Base-by-base conservation (phyloP, 352 stramenopile species). In the Phytophthora europaea region DNA sequence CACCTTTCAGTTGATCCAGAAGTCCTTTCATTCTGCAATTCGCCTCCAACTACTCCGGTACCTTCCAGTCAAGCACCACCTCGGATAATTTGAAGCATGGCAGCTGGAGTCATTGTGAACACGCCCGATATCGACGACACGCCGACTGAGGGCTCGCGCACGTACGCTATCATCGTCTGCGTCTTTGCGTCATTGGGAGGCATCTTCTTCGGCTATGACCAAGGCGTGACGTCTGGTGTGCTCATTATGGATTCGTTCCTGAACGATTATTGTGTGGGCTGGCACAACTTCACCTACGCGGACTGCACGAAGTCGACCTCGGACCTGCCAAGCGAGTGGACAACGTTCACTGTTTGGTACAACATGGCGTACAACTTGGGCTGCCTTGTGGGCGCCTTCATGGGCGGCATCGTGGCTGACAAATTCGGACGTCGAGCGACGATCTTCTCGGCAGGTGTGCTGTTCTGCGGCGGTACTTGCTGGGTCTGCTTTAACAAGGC, bases 221-320 rank as follows among this genome's bases (percentile, higher is more conserved):
- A 81, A 28, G 78, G 78, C 47, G 72, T 85, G 31, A 81, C 75
- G 16, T 79, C 66, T 12, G 65, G 61, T 52, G 51, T 85, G 53
- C 68, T 85, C 18, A 72, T 81, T 63, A 85, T 82, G 72, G 75
- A 82, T 54, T 85, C 78, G 23, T 82, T 85, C 66, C 38, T 85
- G n/a, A 62, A 82, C 60, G 73, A 81, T 54, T 80, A 75, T 60
- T 80, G 73, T 61, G 69, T 80, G 54, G 73, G 66, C 50, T 77
- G 62, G 65, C 69, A 80, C 66, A 72, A 77, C 50, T 75, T 72
- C 59, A 73, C 62, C 7, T 70, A 73, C 58, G 48, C 72, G 10
- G 20, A 77, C 18, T 77, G 70, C 70, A 77, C 65, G 6, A n/a
- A 18, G 13, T 63, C 59, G 4, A 56, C 70, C 15, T 70, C 61